These are phyloP conservation scores for Cavenderia fasciculata DNA, from an alignment of 78 protist genomes.

Conservation along the genomic window DNA sequence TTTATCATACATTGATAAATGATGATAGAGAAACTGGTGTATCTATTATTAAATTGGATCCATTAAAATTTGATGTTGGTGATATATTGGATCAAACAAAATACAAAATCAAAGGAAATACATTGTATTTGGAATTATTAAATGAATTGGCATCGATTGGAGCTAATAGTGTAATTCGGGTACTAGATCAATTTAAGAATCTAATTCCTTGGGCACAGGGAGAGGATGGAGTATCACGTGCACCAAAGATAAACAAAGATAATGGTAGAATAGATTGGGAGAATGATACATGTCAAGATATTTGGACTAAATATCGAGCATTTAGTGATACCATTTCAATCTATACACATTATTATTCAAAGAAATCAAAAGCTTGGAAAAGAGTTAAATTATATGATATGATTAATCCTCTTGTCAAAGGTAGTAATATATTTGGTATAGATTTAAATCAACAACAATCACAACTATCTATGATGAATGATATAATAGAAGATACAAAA, in stretches of 20 bases:
- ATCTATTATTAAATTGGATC: conserved; percentile 70
- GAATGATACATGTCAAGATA: background rate
- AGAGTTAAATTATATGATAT: background rate
- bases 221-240: conserved; percentile 13
- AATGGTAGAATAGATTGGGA: conserved; percentile 25
- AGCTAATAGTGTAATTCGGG: background rate
- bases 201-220: conserved; percentile 1
- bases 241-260: conserved; percentile 17
- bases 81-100: conserved; percentile 43
- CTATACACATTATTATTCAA: background rate
- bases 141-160: background rate
- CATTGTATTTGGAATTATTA: conserved; percentile 8
- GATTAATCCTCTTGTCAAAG: background rate
- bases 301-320: conserved; percentile 53
- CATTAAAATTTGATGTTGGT: conserved; percentile 64
- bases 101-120: background rate
- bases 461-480: background rate
- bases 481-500: too few relatives aligned
- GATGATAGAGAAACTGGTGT: conserved; percentile 79
- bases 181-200: conserved; percentile 6
- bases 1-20: conserved; percentile 61
- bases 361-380: conserved; percentile 18
- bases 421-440: background rate
- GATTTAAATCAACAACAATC: background rate
- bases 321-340: conserved; percentile 45